phyloP scores from a whole-genome alignment of 805 yeast species.

The Metschnikowia drakensbergensis region DNA sequence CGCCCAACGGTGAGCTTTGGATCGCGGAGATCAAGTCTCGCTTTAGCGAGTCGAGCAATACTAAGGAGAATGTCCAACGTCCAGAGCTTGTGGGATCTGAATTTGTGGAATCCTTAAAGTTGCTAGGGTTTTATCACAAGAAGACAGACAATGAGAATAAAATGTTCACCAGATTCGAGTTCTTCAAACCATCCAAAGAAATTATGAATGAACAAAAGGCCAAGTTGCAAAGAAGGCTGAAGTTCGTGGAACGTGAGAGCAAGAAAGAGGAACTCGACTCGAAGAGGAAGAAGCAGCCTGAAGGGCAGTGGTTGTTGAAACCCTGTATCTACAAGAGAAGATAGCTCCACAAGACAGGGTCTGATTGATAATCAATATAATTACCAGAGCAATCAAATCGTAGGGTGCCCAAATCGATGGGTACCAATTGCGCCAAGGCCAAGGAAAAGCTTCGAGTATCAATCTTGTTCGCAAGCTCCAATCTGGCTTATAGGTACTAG shows the following conservation, averaged over 20 bases:
- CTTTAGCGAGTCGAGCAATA: constrained; percentile 53
- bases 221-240: constrained; percentile 57
- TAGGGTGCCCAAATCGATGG: background rate
- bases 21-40: constrained; percentile 95
- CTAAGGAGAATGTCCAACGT: constrained; percentile 19
- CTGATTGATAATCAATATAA: background rate
- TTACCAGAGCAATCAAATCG: too few species aligned
- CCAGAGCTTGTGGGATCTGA: constrained; percentile 60
- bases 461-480: too few species aligned
- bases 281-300: constrained; percentile 55
- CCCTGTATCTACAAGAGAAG: constrained; percentile 96
- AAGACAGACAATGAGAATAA: constrained; percentile 81
- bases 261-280: constrained; percentile 57
- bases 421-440: background rate
- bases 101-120: constrained; percentile 73
- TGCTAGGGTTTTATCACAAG: constrained; percentile 82
- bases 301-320: constrained; percentile 85
- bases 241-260: constrained; percentile 67
- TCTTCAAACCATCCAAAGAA: constrained; percentile 78
- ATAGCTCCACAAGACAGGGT: constrained; percentile 23
- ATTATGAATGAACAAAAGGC: constrained; percentile 59
- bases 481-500: too few species aligned
- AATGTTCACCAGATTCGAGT: constrained; percentile 94
- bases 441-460: too few species aligned
- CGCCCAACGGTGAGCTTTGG: constrained; percentile 95